Evolutionary conservation across 1,139 yeast species (phyloP).

Genomic region (Hansenula sp.): DNA sequence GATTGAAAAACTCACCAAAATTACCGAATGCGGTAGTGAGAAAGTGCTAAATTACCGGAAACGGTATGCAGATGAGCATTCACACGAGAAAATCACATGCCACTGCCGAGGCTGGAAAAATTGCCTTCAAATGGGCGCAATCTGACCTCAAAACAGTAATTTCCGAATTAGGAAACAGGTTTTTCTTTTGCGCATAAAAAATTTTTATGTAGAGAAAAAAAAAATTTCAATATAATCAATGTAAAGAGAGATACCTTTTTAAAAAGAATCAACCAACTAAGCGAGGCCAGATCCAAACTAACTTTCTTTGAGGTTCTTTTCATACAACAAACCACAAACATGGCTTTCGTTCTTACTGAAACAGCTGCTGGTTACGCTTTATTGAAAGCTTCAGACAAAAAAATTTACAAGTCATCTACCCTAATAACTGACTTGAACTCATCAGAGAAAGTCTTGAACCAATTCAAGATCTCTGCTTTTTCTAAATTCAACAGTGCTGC

Average conservation of each 20-base stretch:
- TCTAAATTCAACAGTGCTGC: slow-evolving; percentile 94
- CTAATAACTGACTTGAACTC: slow-evolving; percentile 75
- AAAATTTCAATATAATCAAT: neutral
- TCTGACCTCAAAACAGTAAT: neutral
- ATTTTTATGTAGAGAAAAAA: neutral
- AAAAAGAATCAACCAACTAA: no score
- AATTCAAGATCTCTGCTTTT: slow-evolving; percentile 90
- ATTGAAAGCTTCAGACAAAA: slow-evolving; percentile 95
- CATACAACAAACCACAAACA: slow-evolving; percentile 23
- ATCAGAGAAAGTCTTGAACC: slow-evolving; percentile 73
- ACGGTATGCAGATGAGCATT: neutral
- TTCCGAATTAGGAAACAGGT: neutral
- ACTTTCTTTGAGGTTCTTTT: neutral
- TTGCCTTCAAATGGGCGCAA: neutral
- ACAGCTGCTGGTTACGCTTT: slow-evolving; percentile 98
- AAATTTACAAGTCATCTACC: slow-evolving; percentile 80
- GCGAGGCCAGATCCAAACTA: neutral
- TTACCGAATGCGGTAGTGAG: neutral
- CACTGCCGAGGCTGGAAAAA: neutral
- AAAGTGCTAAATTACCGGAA: neutral
- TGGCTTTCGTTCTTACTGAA: slow-evolving; percentile 96
- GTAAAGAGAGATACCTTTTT: neutral
- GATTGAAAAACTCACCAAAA: neutral
- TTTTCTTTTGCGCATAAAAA: neutral
- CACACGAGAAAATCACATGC: neutral